Conservation (phyloP, 2,329 filamentous ascomycete species). For the Ophiostoma ulmi region DNA sequence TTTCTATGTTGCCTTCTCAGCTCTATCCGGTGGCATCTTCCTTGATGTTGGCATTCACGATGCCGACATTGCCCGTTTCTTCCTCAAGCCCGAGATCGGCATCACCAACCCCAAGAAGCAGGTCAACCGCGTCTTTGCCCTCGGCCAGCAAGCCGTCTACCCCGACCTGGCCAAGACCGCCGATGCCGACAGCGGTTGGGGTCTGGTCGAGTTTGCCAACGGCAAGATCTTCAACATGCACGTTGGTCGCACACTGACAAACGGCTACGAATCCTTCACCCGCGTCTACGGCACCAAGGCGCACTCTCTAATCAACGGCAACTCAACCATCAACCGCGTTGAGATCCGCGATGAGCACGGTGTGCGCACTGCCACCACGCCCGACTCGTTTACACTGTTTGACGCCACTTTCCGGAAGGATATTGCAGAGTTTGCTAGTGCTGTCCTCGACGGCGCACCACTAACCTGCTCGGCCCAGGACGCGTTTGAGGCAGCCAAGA, state of each 20-base stretch:
- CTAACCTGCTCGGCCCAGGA: slow-evolving; percentile 22
- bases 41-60: slow-evolving; percentile 22
- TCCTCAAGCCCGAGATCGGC: slow-evolving; percentile 18
- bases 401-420: slow-evolving; percentile 19
- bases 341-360: slow-evolving; percentile 22
- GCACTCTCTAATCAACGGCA: slow-evolving; percentile 19
- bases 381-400: slow-evolving; percentile 21
- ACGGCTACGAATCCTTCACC: slow-evolving; percentile 36
- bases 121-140: slow-evolving; percentile 32
- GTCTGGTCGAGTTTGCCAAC: slow-evolving; percentile 36
- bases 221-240: slow-evolving; percentile 36
- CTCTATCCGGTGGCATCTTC: slow-evolving; percentile 21
- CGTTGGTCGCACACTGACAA: slow-evolving; percentile 35
- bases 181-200: slow-evolving; percentile 35
- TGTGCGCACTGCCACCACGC: slow-evolving; percentile 23
- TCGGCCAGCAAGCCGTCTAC: slow-evolving; percentile 34
- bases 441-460: slow-evolving; percentile 19
- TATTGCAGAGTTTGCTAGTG: slow-evolving; percentile 21
- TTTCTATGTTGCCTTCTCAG: slow-evolving; percentile 22
- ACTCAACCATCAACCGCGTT: slow-evolving; percentile 23
- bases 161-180: slow-evolving; percentile 32
- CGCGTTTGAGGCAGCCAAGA: slow-evolving; percentile 24
- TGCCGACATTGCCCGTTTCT: slow-evolving; percentile 23
- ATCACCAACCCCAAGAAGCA: slow-evolving; percentile 33
- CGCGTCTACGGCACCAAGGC: slow-evolving; percentile 36